Conservation (phyloP, 768 basidiomycete genomes). For the Leccinum boreale region DNA sequence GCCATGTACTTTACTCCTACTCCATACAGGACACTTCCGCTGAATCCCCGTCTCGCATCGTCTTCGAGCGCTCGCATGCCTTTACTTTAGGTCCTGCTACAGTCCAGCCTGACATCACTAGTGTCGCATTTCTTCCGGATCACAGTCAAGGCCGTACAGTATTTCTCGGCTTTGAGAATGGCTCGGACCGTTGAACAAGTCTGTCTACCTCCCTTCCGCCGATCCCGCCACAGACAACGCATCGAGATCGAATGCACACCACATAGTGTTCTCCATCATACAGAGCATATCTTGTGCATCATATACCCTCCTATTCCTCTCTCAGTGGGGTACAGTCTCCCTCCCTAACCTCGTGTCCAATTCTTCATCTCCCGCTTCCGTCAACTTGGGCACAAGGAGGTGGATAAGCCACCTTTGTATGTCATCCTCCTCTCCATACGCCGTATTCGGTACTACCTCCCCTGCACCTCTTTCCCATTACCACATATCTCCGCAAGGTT, state of each 20-base stretch:
- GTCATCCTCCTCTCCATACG: slow-evolving; percentile 52
- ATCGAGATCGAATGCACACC: slow-evolving; percentile 22
- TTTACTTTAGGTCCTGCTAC: slow-evolving; percentile 33
- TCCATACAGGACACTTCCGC: slow-evolving; percentile 36
- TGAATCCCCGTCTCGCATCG: slow-evolving; percentile 40
- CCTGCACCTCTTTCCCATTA: slow-evolving; percentile 58
- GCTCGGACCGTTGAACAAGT: slow-evolving; percentile 54
- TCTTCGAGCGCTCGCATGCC: slow-evolving; percentile 44
- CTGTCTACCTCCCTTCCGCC: slow-evolving; percentile 25
- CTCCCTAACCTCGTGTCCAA: slow-evolving; percentile 31
- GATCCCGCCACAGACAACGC: slow-evolving; percentile 3
- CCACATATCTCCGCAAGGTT: slow-evolving; percentile 42
- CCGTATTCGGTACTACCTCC: slow-evolving; percentile 63
- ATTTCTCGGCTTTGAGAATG: slow-evolving; percentile 59
- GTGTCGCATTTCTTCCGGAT: slow-evolving; percentile 47
- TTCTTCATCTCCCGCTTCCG: slow-evolving; percentile 21
- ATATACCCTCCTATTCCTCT: slow-evolving; percentile 52
- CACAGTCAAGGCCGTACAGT: slow-evolving; percentile 41
- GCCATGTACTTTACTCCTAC: slow-evolving; percentile 56
- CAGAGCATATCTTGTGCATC: slow-evolving; percentile 53
- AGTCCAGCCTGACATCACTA: slow-evolving; percentile 49
- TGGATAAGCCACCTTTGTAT: slow-evolving; percentile 63
- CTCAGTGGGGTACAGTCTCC: slow-evolving; percentile 50
- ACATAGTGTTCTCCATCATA: slow-evolving; percentile 35
- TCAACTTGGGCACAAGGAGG: slow-evolving; percentile 50